Percentiles rank a stretch among this genome's conserved stretches.
These are phyloP conservation scores for Pseudogymnoascus sp. DNA, from an alignment of 2,329 filamentous ascomycete genomes.

Conservation along the genomic window DNA sequence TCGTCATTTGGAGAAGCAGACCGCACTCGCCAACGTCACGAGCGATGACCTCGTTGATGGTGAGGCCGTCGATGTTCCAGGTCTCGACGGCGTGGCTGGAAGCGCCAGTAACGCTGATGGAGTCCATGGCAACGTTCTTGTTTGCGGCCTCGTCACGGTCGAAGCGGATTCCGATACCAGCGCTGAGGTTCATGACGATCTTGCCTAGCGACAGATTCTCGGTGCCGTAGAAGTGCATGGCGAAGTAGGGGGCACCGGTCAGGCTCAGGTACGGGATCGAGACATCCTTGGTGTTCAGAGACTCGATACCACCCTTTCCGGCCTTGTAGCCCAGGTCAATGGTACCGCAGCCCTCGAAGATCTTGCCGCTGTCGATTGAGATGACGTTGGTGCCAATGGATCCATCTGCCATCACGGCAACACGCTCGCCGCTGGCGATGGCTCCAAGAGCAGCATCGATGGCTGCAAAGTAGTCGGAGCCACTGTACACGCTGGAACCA, in stretches of 20 bases:
- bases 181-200: slow-evolving; percentile 47
- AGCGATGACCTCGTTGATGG: slow-evolving; percentile 45
- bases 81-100: slow-evolving; percentile 50
- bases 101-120: slow-evolving; percentile 44
- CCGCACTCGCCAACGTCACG: slow-evolving; percentile 48
- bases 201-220: slow-evolving; percentile 40
- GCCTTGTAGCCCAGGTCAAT: slow-evolving; percentile 38
- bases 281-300: slow-evolving; percentile 39
- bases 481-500: slow-evolving; percentile 41
- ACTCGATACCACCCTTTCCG: slow-evolving; percentile 48
- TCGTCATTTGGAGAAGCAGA: slow-evolving; percentile 46
- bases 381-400: slow-evolving; percentile 48
- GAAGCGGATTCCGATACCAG: slow-evolving; percentile 49
- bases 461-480: slow-evolving; percentile 45
- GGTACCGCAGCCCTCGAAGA: slow-evolving; percentile 51
- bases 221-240: slow-evolving; percentile 47
- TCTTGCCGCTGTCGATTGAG: slow-evolving; percentile 44
- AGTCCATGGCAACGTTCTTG: slow-evolving; percentile 46
- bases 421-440: slow-evolving; percentile 43
- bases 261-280: slow-evolving; percentile 49
- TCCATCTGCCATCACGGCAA: slow-evolving; percentile 46
- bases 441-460: slow-evolving; percentile 48
- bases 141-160: slow-evolving; percentile 47
- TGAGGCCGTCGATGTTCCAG: slow-evolving; percentile 50
- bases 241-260: slow-evolving; percentile 52